Percentiles rank a stretch among this genome's conserved stretches.
phyloP scores from a whole-genome alignment of 176 grass and related monocot genomes.

The Cenchrus purpureus region DNA sequence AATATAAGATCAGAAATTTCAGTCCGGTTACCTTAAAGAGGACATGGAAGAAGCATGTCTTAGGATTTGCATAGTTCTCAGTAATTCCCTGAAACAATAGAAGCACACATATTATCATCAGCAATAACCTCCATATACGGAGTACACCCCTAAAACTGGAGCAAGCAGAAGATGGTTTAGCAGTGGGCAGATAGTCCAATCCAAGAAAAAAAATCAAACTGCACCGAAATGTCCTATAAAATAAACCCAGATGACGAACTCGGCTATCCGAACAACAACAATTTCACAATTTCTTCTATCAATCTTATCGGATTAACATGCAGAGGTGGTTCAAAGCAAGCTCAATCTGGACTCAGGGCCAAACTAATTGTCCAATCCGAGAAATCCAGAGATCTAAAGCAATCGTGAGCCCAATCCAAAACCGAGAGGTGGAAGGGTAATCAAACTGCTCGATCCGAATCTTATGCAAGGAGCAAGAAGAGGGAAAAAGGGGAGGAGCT shows the following conservation, averaged over 20 bases:
- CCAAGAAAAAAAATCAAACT: neutral
- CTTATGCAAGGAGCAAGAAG: neutral
- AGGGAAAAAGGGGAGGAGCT: neutral
- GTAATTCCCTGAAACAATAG: slow-evolving; percentile 48
- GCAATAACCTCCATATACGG: neutral
- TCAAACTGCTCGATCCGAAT: neutral
- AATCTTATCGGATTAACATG: neutral
- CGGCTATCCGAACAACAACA: neutral
- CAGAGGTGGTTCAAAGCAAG: neutral
- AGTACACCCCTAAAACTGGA: neutral
- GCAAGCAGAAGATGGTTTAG: neutral
- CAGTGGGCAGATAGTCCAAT: neutral
- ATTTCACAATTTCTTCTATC: neutral
- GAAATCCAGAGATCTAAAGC: slow-evolving; percentile 16
- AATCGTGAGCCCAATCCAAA: neutral
- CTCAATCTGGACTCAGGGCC: neutral
- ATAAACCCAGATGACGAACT: neutral
- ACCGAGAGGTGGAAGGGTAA: neutral
- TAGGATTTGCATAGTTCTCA: slow-evolving; percentile 89
- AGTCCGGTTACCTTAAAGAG: slow-evolving; percentile 71
- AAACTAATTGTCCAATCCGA: neutral
- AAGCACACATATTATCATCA: slow-evolving; percentile 18
- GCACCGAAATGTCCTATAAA: neutral
- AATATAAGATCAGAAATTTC: slow-evolving; percentile 14
- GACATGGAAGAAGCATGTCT: slow-evolving; percentile 92